These are phyloP conservation scores for Thelonectria discophora DNA, from an alignment of 2,329 filamentous ascomycete genomes.

Conservation along the genomic window DNA sequence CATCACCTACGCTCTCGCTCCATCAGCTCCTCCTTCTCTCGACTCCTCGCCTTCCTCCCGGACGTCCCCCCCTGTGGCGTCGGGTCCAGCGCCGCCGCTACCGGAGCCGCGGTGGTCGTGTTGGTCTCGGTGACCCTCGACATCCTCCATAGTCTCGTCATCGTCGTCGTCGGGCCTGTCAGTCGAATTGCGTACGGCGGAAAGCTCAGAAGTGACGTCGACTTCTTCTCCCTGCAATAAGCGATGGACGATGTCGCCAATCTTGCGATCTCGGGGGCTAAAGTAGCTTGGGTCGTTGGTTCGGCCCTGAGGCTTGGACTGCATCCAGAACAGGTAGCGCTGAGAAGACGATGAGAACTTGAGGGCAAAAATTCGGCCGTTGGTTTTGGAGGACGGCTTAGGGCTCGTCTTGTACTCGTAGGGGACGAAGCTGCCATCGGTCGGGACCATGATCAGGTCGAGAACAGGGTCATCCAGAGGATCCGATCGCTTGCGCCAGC, in stretches of 20 bases:
- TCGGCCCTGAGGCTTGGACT: constrained; percentile 82
- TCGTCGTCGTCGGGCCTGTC: constrained; percentile 68
- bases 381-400: constrained; percentile 70
- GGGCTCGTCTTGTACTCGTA: constrained; percentile 71
- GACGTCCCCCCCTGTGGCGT: constrained; percentile 89
- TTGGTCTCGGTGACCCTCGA: constrained; percentile 70
- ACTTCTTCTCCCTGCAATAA: constrained; percentile 90
- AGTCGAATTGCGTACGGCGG: constrained; percentile 65
- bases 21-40: constrained; percentile 93
- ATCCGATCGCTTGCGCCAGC: constrained; percentile 86
- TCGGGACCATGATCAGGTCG: constrained; percentile 93
- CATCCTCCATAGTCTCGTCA: constrained; percentile 63
- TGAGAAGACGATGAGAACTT: constrained; percentile 94
- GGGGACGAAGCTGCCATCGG: constrained; percentile 86
- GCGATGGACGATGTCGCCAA: constrained; percentile 85
- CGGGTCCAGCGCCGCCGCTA: constrained; percentile 83
- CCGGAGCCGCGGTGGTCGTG: constrained; percentile 66
- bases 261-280: constrained; percentile 84
- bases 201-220: constrained; percentile 77
- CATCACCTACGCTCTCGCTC: constrained; percentile 97
- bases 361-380: constrained; percentile 90
- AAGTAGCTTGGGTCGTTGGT: constrained; percentile 78
- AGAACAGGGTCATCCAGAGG: constrained; percentile 78
- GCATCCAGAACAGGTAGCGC: constrained; percentile 94
- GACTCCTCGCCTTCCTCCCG: constrained; percentile 88